phyloP scores from a whole-genome alignment of 768 basidiomycete genomes.

The Tubosaeta sp. region DNA sequence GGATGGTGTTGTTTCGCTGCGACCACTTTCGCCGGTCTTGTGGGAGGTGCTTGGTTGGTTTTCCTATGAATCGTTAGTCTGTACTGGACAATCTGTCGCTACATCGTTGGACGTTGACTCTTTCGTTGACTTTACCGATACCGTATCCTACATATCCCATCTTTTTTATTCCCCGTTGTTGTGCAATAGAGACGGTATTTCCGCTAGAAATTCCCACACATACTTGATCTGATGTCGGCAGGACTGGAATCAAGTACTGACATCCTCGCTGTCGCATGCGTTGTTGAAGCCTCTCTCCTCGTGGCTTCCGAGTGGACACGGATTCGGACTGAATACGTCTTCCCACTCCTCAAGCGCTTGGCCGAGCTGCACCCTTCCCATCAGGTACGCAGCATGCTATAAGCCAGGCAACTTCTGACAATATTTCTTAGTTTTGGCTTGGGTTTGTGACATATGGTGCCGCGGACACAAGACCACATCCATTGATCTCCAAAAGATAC shows the following conservation, averaged over 20 bases:
- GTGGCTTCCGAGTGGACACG: conserved; percentile 51
- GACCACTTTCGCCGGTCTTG: conserved; percentile 22
- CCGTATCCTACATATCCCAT: conserved; percentile 11
- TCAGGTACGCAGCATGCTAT: conserved; percentile 30
- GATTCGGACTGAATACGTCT: conserved; percentile 45
- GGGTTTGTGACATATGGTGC: conserved; percentile 63
- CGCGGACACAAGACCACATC: conserved; percentile 50
- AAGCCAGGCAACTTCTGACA: neutral
- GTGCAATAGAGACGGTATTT: conserved; percentile 3
- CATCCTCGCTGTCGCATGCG: conserved; percentile 48
- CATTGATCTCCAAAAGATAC: conserved; percentile 54
- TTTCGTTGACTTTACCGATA: conserved; percentile 6
- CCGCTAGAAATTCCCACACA: conserved; percentile 2
- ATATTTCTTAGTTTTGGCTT: conserved; percentile 33
- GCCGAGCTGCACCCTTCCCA: conserved; percentile 37
- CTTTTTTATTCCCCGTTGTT: conserved; percentile 5
- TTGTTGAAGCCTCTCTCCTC: conserved; percentile 57
- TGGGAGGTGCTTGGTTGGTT: conserved; percentile 31
- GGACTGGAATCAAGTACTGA: conserved; percentile 20
- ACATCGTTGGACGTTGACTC: conserved; percentile 1
- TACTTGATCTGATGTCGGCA: conserved; percentile 12
- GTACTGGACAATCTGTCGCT: conserved; percentile 6
- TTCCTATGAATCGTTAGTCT: conserved; percentile 14
- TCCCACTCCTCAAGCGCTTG: conserved; percentile 49
- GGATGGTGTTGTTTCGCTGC: conserved; percentile 28